Conservation (phyloP, 495 filamentous ascomycete genomes). For the Aspergillus carlsbadensis region DNA sequence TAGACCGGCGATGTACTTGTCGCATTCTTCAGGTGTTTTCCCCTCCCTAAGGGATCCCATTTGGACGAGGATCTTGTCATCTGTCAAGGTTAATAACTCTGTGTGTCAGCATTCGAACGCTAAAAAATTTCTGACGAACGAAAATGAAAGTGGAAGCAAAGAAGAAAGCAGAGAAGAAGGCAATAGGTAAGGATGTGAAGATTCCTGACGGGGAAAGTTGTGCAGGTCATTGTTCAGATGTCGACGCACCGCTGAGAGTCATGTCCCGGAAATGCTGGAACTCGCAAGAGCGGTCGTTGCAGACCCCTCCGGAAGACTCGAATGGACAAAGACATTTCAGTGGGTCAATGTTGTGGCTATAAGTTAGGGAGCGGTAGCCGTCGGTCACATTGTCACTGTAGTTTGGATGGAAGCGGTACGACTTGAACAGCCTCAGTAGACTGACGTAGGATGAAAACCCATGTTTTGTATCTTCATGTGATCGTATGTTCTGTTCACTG, state of each 20-base stretch:
- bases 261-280: constrained; percentile 82
- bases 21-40: constrained; percentile 65
- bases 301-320: constrained; percentile 71
- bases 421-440: constrained; percentile 76
- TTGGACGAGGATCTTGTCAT: constrained; percentile 82
- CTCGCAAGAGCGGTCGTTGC: constrained; percentile 67
- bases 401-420: constrained; percentile 83
- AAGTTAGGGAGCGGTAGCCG: constrained; percentile 87
- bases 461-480: constrained; percentile 17
- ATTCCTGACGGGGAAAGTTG: constrained; percentile 20
- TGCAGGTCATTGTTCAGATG: constrained; percentile 34
- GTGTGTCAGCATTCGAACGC: constrained; percentile 59
- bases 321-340: constrained; percentile 69
- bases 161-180: constrained; percentile 1
- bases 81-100: constrained; percentile 57
- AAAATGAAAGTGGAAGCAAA: not conserved
- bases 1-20: constrained; percentile 72
- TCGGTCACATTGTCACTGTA: constrained; percentile 66
- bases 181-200: constrained; percentile 10
- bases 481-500: constrained; percentile 23
- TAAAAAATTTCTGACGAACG: constrained; percentile 1
- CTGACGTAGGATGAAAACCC: constrained; percentile 76
- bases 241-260: constrained; percentile 76
- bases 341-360: constrained; percentile 82
- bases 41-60: constrained; percentile 73